A percentile compares a stretch with the other conserved stretches of the same genome.
Evolutionary conservation across 108 stramenopile species (phyloP).

Genomic region (Skeletonema menzelii): DNA sequence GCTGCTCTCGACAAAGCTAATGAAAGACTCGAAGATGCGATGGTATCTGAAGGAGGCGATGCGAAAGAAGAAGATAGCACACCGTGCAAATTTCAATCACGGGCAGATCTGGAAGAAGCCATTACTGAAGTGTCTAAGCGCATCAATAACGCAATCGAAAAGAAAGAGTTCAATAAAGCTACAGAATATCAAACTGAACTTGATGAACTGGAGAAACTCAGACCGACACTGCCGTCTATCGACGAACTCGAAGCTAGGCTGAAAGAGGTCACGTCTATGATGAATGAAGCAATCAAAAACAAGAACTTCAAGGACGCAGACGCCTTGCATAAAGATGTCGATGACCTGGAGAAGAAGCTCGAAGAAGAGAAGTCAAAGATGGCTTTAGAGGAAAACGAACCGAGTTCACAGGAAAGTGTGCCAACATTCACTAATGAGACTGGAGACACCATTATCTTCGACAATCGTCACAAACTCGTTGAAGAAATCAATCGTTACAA

Average conservation of each 20-base stretch:
- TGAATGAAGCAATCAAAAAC: constrained; percentile 59
- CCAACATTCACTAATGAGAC: constrained; percentile 36
- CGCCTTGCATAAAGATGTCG: constrained; percentile 61
- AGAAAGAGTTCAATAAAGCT: constrained; percentile 63
- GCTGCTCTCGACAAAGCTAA: constrained; percentile 61
- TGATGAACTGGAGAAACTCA: constrained; percentile 60
- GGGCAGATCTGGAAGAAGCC: constrained; percentile 71
- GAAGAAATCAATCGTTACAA: constrained; percentile 45
- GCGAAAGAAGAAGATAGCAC: constrained; percentile 15
- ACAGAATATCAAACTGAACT: constrained; percentile 61
- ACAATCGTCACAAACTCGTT: constrained; percentile 63
- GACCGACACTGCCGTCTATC: constrained; percentile 68
- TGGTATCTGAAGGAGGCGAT: constrained; percentile 29
- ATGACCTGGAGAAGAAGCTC: constrained; percentile 51
- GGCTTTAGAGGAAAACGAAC: constrained; percentile 6
- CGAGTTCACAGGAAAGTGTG: not conserved
- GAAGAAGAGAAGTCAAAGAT: constrained; percentile 51
- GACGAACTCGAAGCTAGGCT: constrained; percentile 65
- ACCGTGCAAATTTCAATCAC: constrained; percentile 47
- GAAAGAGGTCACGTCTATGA: constrained; percentile 30
- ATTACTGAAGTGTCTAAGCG: constrained; percentile 45
- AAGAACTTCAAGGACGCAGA: constrained; percentile 72
- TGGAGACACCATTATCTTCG: constrained; percentile 53
- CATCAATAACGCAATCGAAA: constrained; percentile 62
- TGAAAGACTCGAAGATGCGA: constrained; percentile 48